Evolutionary conservation across 2,329 filamentous ascomycete species (phyloP).

Genomic region (Rhytidhysteron rufulum): DNA sequence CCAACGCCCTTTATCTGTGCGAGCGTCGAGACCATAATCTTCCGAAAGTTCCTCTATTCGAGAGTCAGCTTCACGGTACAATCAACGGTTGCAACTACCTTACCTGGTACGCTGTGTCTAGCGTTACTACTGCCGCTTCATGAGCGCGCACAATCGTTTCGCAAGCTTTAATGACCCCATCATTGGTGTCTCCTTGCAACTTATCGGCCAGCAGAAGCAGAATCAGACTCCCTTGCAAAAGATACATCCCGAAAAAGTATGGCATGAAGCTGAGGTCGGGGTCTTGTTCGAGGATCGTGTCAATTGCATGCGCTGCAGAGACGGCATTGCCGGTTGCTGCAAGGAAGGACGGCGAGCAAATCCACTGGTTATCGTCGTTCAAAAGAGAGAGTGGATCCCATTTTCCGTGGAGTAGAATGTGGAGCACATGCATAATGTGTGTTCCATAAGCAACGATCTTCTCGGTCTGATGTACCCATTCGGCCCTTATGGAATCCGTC

Average conservation of each 20-base stretch:
- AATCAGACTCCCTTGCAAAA: constrained; percentile 84
- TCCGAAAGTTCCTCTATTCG: constrained; percentile 51
- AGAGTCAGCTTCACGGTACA: background rate
- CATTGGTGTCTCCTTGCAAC: constrained; percentile 75
- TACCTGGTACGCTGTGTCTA: constrained; percentile 92
- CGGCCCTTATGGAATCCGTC: constrained; percentile 48
- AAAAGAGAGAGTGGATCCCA: constrained; percentile 91
- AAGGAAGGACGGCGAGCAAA: constrained; percentile 82
- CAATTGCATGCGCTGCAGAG: constrained; percentile 80
- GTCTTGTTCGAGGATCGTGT: constrained; percentile 82
- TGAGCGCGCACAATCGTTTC: constrained; percentile 91
- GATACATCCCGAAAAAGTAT: constrained; percentile 92
- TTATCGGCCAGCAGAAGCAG: constrained; percentile 87
- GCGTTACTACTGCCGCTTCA: constrained; percentile 91
- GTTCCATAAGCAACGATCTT: constrained; percentile 87
- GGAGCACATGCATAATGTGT: constrained; percentile 90
- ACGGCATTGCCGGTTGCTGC: constrained; percentile 85
- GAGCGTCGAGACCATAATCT: constrained; percentile 46
- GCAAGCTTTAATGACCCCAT: constrained; percentile 80
- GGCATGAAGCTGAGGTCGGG: constrained; percentile 93
- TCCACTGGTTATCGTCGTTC: constrained; percentile 91
- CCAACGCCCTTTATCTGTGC: constrained; percentile 35
- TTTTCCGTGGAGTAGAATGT: constrained; percentile 83
- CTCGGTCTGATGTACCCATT: constrained; percentile 77
- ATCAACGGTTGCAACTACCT: too few species aligned